Percentiles rank a stretch among this genome's conserved stretches.
phyloP scores from a whole-genome alignment of 768 basidiomycete genomes.

The Kwoniella newhampshirensis region DNA sequence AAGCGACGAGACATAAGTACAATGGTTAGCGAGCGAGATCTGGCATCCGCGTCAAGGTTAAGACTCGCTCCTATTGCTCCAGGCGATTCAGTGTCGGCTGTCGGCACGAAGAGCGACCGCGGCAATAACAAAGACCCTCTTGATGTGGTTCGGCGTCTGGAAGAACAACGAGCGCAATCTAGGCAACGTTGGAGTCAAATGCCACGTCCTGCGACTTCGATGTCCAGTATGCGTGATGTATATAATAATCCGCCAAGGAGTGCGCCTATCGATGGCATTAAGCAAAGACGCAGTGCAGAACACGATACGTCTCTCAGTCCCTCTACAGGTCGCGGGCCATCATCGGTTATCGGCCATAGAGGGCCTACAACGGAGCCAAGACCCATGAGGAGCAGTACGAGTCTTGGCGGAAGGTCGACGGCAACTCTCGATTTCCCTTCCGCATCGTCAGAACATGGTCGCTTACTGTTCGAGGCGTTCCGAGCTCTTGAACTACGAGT shows the following conservation, averaged over 20 bases:
- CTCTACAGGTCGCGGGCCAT: slow-evolving; percentile 9
- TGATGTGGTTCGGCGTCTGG: slow-evolving; percentile 34
- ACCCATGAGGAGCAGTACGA: slow-evolving; percentile 33
- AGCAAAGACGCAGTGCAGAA: slow-evolving; percentile 20
- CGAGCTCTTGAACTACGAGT: slow-evolving; percentile 33
- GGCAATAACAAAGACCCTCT: slow-evolving; percentile 33
- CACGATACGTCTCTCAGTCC: slow-evolving; percentile 25
- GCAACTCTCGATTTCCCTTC: slow-evolving; percentile 20
- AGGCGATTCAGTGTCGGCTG: slow-evolving; percentile 37
- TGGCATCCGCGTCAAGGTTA: slow-evolving; percentile 8
- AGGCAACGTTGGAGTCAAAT: slow-evolving; percentile 34
- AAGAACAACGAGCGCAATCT: slow-evolving; percentile 29
- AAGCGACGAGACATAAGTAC: slow-evolving; percentile 10
- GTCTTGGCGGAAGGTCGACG: slow-evolving; percentile 17
- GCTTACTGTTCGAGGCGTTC: slow-evolving; percentile 45
- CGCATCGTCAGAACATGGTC: slow-evolving; percentile 38
- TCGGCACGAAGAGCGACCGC: slow-evolving; percentile 18
- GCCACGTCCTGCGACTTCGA: slow-evolving; percentile 38
- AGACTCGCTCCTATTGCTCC: slow-evolving; percentile 20
- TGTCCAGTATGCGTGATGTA: slow-evolving; percentile 34
- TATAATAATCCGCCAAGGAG: slow-evolving; percentile 26
- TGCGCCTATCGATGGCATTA: slow-evolving; percentile 29
- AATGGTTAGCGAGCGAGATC: slow-evolving; percentile 17
- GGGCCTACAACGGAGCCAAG: slow-evolving; percentile 31
- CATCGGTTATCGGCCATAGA: slow-evolving; percentile 15